Base-by-base conservation (phyloP, 768 basidiomycete species). In the Daedaleopsis nitida region DNA sequence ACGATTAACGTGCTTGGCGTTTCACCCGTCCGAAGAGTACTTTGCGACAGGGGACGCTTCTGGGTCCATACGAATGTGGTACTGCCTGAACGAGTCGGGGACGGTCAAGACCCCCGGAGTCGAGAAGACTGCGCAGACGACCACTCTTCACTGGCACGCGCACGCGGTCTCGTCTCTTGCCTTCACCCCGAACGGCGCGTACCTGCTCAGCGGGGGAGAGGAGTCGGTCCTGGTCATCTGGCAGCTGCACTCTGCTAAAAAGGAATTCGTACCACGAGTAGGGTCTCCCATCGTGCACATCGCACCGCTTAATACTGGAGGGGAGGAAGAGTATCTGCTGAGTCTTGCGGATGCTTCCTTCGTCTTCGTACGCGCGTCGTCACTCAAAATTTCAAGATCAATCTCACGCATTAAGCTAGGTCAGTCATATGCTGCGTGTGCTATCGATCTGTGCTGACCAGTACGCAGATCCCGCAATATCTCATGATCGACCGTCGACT, bases 201-300 rank as follows among this genome's bases (percentile, higher is more conserved):
- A 97, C 72, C 75, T 99, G 17, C 76, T 98, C 51, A 96, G 92
- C 62, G 96, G 94, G 63, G 97, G 97, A 48, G 94, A 97, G 73
- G 97, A 98, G 73, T 84, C 91, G 35, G 96, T 98, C 11, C 75
- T 99, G n/a, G 96, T 98, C 42, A 89, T 96, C 60, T 99, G 97
- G 97, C 94, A 97, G 70, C 73, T 99, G 44, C 88, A 93, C 64
- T 86, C 89, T 0, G 91, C 92, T 5, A 91, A 87, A 73, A 89
- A 87, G 71, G 95, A 97, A 72, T 98, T 93, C 70, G 84, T 98
- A 1, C 95, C 97, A 35, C 86, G 97, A 53, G 80, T 98, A 12
- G 96, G 96, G 17, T 88, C 94, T 3, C 87, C 94, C 5, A 91
- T 98, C 56, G 82, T 81, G 67, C 86, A 84, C 38, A 79, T 96